Evolutionary conservation across 805 yeast genomes (phyloP).

Genomic region (Brettanomyces bruxellensis): DNA sequence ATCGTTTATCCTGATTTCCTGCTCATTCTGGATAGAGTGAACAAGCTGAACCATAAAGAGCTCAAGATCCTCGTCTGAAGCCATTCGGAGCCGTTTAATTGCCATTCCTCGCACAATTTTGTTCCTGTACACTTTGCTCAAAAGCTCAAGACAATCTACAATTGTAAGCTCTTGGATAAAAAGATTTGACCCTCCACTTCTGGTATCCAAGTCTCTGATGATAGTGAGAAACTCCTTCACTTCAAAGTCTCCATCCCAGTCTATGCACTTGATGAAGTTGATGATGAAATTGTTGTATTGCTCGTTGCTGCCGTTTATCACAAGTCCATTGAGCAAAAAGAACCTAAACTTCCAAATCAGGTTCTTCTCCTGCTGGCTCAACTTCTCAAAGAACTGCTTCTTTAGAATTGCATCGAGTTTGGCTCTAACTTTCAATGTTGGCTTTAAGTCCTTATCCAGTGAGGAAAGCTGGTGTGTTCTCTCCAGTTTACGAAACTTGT

Average conservation of each 20-base stretch:
- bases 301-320: conserved; percentile 23
- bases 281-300: conserved; percentile 29
- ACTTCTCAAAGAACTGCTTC: conserved; percentile 76
- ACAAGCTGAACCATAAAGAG: conserved; percentile 82
- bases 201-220: conserved; percentile 18
- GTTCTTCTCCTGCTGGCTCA: conserved; percentile 77
- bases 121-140: conserved; percentile 71
- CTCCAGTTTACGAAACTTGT: conserved; percentile 75
- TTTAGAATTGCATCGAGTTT: conserved; percentile 59
- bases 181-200: conserved; percentile 13
- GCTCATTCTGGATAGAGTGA: conserved; percentile 82
- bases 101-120: conserved; percentile 77
- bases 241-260: conserved; percentile 82
- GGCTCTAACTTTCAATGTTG: conserved; percentile 74
- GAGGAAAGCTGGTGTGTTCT: conserved; percentile 73
- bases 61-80: conserved; percentile 72
- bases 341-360: conserved; percentile 87
- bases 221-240: conserved; percentile 57
- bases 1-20: conserved; percentile 13
- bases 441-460: conserved; percentile 78
- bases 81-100: conserved; percentile 69
- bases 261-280: conserved; percentile 78
- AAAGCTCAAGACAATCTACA: conserved; percentile 52
- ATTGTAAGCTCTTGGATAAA: conserved; percentile 26
- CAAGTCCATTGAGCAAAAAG: conserved; percentile 52